A percentile compares a stretch with the other conserved stretches of the same genome.
Evolutionary conservation across 2,329 filamentous ascomycete species (phyloP).

Genomic region (Harringtonia lauricola): DNA sequence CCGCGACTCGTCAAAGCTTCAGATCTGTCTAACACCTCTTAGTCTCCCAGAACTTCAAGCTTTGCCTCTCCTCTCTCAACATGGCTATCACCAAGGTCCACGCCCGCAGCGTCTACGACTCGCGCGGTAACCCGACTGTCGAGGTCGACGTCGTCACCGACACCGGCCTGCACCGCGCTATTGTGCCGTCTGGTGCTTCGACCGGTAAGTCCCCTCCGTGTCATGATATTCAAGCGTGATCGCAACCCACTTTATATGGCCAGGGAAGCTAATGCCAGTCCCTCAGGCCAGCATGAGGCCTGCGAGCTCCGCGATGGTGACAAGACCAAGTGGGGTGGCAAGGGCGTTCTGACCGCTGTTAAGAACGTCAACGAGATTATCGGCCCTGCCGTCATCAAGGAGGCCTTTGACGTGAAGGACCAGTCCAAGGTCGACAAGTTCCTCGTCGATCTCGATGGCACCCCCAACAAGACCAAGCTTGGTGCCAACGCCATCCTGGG

Average conservation of each 20-base stretch:
- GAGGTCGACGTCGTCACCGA: constrained; percentile 96
- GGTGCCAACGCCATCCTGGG: constrained; percentile 84
- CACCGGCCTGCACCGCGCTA: constrained; percentile 92
- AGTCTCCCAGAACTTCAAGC: too few species aligned
- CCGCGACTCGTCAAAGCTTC: too few species aligned
- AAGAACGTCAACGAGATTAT: constrained; percentile 77
- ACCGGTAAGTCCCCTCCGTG: constrained; percentile 53
- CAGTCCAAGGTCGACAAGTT: constrained; percentile 75
- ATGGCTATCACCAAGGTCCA: constrained; percentile 91
- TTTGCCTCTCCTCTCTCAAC: constrained; percentile 30
- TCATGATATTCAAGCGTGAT: background rate
- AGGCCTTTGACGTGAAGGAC: constrained; percentile 76
- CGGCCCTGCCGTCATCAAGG: constrained; percentile 71
- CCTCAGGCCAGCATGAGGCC: constrained; percentile 73
- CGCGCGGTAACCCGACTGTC: constrained; percentile 94
- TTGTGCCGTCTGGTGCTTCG: constrained; percentile 92
- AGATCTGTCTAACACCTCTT: too few species aligned
- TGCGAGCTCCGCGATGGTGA: constrained; percentile 86
- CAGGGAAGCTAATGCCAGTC: background rate
- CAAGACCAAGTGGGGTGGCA: constrained; percentile 76
- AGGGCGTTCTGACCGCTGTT: constrained; percentile 80
- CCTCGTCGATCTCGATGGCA: constrained; percentile 76
- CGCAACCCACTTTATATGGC: background rate
- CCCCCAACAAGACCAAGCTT: constrained; percentile 76
- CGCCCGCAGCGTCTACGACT: constrained; percentile 96